Base-by-base conservation (phyloP, 2,329 filamentous ascomycete species). In the Apiospora saccharicola region DNA sequence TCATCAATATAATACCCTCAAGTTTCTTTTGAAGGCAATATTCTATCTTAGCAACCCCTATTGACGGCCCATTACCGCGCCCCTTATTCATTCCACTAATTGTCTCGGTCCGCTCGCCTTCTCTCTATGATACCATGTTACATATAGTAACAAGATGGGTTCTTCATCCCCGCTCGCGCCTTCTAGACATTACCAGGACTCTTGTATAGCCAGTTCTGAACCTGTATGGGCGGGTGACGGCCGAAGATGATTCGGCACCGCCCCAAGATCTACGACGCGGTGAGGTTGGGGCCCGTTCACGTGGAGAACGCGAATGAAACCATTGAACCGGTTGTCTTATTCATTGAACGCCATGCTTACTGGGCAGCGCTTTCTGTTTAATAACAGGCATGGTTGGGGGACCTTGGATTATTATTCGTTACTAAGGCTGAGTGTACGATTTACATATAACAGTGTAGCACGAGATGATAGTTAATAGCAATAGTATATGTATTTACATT, bases 1-100 rank as follows among this genome's bases (percentile, higher is more conserved):
- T 30, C 19, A 68, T 68, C 37, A 68, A 43, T 43, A 68, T 43
- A 68, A 68, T 43, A 68, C 43, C 37, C 37, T 68, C n/a, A 12
- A 68, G 37, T 43, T 68, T 24, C 37, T 5, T 10, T 43, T 44
- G 14, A 19, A 19, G 26, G 34, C n/a, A 30, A 16, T 3, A 19
- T 30, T 26, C 22, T 47, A n/a, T 30, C n/a, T 34, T n/a, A 8
- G 30, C 14, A 22, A 12, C 24, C 22, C n/a, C 14, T 8, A 14
- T 10, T 68, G 13, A 44, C 37, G 22, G 7, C 19, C n/a, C n/a
- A n/a, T 26, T 3, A 10, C 13, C 41, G 4, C 19, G 30, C n/a
- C 4, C 47, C 49, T 16, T 37, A 67, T n/a, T 16, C 14, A 5
- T n/a, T n/a, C 34, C 34, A 22, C 19, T 34, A 41, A 41, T 10